phyloP scores from a whole-genome alignment of 2,329 filamentous ascomycete genomes.

The Periconia sp. region DNA sequence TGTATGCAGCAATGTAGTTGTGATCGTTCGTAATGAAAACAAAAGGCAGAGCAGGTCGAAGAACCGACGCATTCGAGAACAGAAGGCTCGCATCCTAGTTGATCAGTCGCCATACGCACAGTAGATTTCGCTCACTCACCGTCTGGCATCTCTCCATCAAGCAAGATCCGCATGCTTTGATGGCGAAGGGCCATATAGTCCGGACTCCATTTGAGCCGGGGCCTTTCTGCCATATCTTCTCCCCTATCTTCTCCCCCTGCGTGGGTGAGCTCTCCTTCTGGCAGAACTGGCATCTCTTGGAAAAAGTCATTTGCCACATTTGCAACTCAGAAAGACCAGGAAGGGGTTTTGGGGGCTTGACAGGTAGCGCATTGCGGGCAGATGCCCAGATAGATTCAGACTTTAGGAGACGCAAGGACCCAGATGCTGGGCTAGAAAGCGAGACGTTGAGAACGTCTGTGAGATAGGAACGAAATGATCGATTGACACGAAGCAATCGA shows the following conservation, averaged over 20 bases:
- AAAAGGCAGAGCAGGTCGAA: slow-evolving; percentile 73
- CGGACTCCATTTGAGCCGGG: slow-evolving; percentile 67
- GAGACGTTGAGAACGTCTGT: slow-evolving; percentile 43
- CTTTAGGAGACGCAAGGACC: slow-evolving; percentile 52
- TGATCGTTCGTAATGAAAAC: slow-evolving; percentile 68
- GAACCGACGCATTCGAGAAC: slow-evolving; percentile 65
- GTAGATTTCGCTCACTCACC: slow-evolving; percentile 55
- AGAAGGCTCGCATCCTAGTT: slow-evolving; percentile 72
- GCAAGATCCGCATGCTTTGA: slow-evolving; percentile 71
- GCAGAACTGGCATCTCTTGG: slow-evolving; percentile 72
- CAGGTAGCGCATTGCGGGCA: slow-evolving; percentile 70
- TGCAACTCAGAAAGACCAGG: slow-evolving; percentile 69
- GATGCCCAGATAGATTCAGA: slow-evolving; percentile 74
- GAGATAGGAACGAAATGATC: slow-evolving; percentile 63
- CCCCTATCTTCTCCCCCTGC: slow-evolving; percentile 18
- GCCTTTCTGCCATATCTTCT: slow-evolving; percentile 63
- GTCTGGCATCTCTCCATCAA: slow-evolving; percentile 66
- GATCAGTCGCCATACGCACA: slow-evolving; percentile 5
- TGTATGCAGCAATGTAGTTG: slow-evolving; percentile 64
- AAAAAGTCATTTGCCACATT: slow-evolving; percentile 76
- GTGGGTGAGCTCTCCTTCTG: slow-evolving; percentile 46
- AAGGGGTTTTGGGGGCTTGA: slow-evolving; percentile 72
- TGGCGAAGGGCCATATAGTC: slow-evolving; percentile 73
- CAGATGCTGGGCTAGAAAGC: slow-evolving; percentile 34
- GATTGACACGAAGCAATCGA: slow-evolving; percentile 71